These are phyloP conservation scores for Fusarium concolor DNA, from an alignment of 2,329 filamentous ascomycete genomes.

Conservation along the genomic window DNA sequence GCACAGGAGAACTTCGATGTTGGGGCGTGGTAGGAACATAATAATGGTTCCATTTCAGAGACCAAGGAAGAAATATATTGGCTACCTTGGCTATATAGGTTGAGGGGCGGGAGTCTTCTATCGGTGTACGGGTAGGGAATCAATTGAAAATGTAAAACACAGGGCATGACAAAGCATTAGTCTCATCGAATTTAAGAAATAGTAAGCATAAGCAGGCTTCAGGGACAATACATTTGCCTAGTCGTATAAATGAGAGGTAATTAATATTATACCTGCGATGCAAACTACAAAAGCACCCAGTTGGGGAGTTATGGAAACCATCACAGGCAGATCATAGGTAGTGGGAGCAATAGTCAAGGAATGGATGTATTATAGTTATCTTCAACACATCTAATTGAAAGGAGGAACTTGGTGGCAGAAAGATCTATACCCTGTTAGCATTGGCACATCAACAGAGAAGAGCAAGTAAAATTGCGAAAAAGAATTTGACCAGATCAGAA, in stretches of 20 bases:
- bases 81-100: conserved; percentile 35
- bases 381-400: background rate
- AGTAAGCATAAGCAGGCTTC: background rate
- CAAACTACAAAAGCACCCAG: background rate
- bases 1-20: conserved; percentile 92
- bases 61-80: conserved; percentile 7
- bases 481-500: conserved; percentile 70
- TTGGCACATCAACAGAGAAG: conserved; percentile 3
- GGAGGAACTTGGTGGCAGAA: too few relatives aligned
- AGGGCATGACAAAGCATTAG: conserved; percentile 38
- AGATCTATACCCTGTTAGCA: conserved; percentile 38
- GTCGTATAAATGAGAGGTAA: background rate
- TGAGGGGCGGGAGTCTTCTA: conserved; percentile 34
- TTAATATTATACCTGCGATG: background rate
- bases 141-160: conserved; percentile 49
- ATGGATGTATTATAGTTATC: background rate
- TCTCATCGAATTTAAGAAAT: conserved; percentile 22
- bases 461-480: conserved; percentile 11
- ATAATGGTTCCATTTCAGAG: conserved; percentile 18
- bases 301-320: background rate
- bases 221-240: background rate
- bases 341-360: background rate
- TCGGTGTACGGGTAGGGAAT: conserved; percentile 39
- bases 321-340: background rate
- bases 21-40: conserved; percentile 76